Evolutionary conservation across 2,329 filamentous ascomycete species (phyloP).

Genomic region (Epichloe glyceriae): DNA sequence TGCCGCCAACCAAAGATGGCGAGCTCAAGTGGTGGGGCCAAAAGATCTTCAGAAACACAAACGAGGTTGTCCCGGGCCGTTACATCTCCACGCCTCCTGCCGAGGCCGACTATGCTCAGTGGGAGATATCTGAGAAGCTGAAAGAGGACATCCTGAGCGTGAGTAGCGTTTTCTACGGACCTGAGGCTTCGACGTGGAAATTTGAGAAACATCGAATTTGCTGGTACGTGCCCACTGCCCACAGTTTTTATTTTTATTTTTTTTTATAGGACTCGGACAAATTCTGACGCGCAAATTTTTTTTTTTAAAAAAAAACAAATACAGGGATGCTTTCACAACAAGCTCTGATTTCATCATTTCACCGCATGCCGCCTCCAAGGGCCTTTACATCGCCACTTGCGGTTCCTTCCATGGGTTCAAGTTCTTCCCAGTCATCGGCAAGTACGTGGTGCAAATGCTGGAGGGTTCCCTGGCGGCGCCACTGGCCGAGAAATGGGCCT

Average conservation of each 20-base stretch:
- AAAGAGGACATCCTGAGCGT: slow-evolving; percentile 46
- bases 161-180: slow-evolving; percentile 46
- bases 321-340: slow-evolving; percentile 52
- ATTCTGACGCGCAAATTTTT: not conserved
- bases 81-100: slow-evolving; percentile 44
- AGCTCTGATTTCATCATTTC: slow-evolving; percentile 51
- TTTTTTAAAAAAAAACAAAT: not conserved
- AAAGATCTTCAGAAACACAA: slow-evolving; percentile 44
- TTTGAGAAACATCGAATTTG: slow-evolving; percentile 52
- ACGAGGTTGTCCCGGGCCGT: slow-evolving; percentile 37
- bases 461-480: slow-evolving; percentile 30
- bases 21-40: slow-evolving; percentile 50
- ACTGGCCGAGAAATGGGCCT: slow-evolving; percentile 37
- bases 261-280: not conserved
- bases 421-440: slow-evolving; percentile 52
- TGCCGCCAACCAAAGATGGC: slow-evolving; percentile 38
- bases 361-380: slow-evolving; percentile 35
- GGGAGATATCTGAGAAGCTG: slow-evolving; percentile 41
- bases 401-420: slow-evolving; percentile 58
- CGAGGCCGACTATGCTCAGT: slow-evolving; percentile 46
- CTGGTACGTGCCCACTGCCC: slow-evolving; percentile 35
- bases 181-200: slow-evolving; percentile 40
- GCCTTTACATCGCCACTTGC: slow-evolving; percentile 49
- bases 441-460: slow-evolving; percentile 46
- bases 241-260: not conserved